phyloP scores from a whole-genome alignment of 2,329 filamentous ascomycete species.

The Cryphonectria carpinicola region DNA sequence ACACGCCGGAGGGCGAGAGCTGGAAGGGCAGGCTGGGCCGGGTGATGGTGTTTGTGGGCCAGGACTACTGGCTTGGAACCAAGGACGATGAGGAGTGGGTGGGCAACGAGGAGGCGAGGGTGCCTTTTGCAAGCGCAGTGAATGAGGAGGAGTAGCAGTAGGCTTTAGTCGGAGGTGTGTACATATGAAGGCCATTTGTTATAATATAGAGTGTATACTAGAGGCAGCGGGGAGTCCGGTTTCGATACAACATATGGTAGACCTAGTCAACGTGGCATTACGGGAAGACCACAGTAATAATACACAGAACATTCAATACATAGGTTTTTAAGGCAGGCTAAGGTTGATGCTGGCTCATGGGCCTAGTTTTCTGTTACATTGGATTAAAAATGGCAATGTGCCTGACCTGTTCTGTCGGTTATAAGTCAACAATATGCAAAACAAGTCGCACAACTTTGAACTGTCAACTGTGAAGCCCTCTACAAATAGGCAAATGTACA shows the following conservation, averaged over 20 bases:
- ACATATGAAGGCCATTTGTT: not conserved
- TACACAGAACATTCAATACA: not conserved
- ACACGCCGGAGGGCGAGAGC: conserved; percentile 75
- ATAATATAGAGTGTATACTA: not conserved
- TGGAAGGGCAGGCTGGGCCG: conserved; percentile 81
- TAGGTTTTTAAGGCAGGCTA: not conserved
- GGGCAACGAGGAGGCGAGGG: conserved; percentile 52
- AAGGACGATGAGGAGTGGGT: conserved; percentile 71
- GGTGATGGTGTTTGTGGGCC: conserved; percentile 73
- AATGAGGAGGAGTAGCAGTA: conserved; percentile 13
- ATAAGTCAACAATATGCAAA: not conserved
- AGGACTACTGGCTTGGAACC: conserved; percentile 75
- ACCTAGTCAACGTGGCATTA: not conserved
- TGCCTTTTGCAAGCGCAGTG: conserved; percentile 10
- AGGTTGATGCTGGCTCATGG: no score
- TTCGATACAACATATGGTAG: not conserved
- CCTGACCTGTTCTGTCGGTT: not conserved
- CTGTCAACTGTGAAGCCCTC: no score
- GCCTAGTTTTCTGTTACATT: not conserved
- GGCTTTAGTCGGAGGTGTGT: conserved; percentile 20
- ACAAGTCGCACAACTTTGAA: not conserved
- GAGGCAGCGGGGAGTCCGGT: not conserved
- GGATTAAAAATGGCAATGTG: not conserved
- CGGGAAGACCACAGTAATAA: not conserved
- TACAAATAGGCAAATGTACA: no score